Conservation (phyloP, 1,284 basidiomycete genomes). For the Phellinidium pouzarii region DNA sequence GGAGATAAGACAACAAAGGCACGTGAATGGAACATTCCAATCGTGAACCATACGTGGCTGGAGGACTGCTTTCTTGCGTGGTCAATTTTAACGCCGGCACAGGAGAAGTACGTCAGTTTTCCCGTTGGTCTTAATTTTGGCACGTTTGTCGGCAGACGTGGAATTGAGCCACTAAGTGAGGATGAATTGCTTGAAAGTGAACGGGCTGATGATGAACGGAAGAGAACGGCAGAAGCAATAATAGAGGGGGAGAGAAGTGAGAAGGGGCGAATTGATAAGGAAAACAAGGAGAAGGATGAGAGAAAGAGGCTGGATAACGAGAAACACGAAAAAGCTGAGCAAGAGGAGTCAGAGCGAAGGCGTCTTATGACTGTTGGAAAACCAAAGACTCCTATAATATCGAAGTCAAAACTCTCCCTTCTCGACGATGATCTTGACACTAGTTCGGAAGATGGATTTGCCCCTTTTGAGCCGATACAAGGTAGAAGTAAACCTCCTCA, state of each 20-base stretch:
- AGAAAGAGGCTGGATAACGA: neutral
- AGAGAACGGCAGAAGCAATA: conserved; percentile 12
- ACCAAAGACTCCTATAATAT: neutral
- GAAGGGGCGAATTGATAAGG: conserved; percentile 15
- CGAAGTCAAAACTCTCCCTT: neutral
- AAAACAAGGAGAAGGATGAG: neutral
- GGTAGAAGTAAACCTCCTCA: neutral
- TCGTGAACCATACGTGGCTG: conserved; percentile 86
- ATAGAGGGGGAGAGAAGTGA: conserved; percentile 21
- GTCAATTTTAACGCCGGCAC: conserved; percentile 54
- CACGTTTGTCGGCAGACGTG: conserved; percentile 47
- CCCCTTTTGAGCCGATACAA: neutral
- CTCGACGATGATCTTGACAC: conserved; percentile 3
- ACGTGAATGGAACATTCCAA: conserved; percentile 71
- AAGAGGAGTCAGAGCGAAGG: neutral
- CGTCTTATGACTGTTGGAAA: neutral
- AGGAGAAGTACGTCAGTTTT: conserved; percentile 62
- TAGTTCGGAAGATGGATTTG: conserved; percentile 7
- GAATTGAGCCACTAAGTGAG: conserved; percentile 33
- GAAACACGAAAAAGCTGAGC: neutral
- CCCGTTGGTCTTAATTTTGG: conserved; percentile 64
- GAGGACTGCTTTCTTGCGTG: conserved; percentile 82
- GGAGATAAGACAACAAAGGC: conserved; percentile 77
- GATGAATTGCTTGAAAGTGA: conserved; percentile 27
- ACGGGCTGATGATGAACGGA: conserved; percentile 10